Conservation (phyloP, 2,329 filamentous ascomycete species). For the Coniella lustricola region DNA sequence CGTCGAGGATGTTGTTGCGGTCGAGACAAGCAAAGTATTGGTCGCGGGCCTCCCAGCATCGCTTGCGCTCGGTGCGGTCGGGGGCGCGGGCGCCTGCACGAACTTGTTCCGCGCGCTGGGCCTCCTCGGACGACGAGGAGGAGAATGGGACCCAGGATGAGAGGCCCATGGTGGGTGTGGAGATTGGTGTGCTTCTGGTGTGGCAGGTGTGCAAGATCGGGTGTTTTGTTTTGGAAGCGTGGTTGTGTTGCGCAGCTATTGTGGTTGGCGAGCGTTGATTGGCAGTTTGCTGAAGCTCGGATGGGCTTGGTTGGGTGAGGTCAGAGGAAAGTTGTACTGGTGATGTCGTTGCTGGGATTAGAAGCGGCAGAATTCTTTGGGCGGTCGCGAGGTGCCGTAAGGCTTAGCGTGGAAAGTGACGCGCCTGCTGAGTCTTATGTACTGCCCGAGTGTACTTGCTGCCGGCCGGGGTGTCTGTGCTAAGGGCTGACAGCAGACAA, state of each 20-base stretch:
- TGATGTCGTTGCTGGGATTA: conserved; percentile 1
- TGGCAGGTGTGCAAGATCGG: too few species aligned
- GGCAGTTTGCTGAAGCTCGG: background rate
- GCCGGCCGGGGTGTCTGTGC: background rate
- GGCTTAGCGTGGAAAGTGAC: background rate
- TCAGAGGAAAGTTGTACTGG: background rate
- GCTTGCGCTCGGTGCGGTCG: conserved; percentile 70
- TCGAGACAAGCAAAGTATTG: conserved; percentile 84
- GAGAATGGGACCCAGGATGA: conserved; percentile 37
- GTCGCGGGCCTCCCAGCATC: conserved; percentile 89
- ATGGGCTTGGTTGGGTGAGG: background rate
- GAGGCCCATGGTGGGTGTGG: conserved; percentile 37
- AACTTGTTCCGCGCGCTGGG: conserved; percentile 46
- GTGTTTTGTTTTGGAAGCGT: too few species aligned
- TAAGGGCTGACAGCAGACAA: too few species aligned
- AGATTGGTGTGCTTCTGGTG: too few species aligned
- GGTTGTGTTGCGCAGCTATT: too few species aligned
- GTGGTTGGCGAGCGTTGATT: too few species aligned
- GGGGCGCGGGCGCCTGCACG: conserved; percentile 63
- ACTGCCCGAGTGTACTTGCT: background rate
- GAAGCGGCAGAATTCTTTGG: conserved; percentile 12
- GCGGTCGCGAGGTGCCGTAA: conserved; percentile 5
- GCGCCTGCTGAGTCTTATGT: background rate
- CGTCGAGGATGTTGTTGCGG: conserved; percentile 70
- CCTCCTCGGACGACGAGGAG: conserved; percentile 24